Base-by-base conservation (phyloP, 2,329 filamentous ascomycete genomes). In the Alternaria ventricosa region DNA sequence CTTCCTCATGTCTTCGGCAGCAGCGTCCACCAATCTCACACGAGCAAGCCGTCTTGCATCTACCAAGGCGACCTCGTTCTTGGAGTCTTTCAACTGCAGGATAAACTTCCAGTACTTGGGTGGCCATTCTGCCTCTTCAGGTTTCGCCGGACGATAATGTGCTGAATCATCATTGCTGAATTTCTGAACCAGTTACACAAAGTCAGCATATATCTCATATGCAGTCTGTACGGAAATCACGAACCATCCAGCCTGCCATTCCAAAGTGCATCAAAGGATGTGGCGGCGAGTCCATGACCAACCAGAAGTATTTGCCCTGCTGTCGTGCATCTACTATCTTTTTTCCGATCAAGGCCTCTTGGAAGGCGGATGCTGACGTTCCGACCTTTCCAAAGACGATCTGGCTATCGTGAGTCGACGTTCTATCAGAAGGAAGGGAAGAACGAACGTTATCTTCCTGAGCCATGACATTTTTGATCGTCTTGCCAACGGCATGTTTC, bases 251-350 rank as follows among this genome's bases (percentile, higher is more conserved):
- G 7, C 96, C 89, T 15, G 77, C 73, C 79, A 81, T 87, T 45
- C 93, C 93, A 71, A 96, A 90, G 79, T 97, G 94, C 89, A 97
- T 93, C 28, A 98, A 88, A 0, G 92, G 88, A 80, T 98, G 96
- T 1, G 95, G 94, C 11, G 93, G 87, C 10, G 87, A 86, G 25
- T 87, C 86, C 87, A 92, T 92, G 41, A 93, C 89, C 22, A 98
- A 84, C 85, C 96, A 99, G 79, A 99, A 98, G 77, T 98, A 98
- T 86, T 98, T 99, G 10, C 96, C 96, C 78, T 97, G 96, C 63
- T 92, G 93, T 5, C 92, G 92, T 5, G 92, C 92, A 57, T 85
- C 87, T 44, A 87, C 72, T 30, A 91, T 88, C 75, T 89, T 93
- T 74, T 92, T 95, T 5, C 93, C 93, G 4, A 86, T 86, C 75